Evolutionary conservation across 202 grass and related monocot species (phyloP), one percentile per base, ranked within the genome.

Genomic region (Musa balbisiana): DNA sequence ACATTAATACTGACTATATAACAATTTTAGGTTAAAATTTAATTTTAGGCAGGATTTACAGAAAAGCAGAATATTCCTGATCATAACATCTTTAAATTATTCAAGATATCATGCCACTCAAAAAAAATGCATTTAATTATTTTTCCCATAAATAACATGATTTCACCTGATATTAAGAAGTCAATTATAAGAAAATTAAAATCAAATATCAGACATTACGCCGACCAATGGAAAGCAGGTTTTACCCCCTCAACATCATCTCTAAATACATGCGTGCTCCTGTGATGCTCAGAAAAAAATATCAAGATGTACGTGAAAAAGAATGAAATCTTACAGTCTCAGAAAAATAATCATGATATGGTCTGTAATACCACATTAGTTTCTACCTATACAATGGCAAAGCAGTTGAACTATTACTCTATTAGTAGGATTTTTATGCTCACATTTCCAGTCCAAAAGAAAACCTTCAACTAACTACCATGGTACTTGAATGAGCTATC

Each of bases 161-260:
- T 43, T 43, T 43, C 33, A 43, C 33, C 4, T 43, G 33, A 43
- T 5, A 43, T 43, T 43, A 43, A 43, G 33, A 43, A 43, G 33
- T 43, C 33, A 43, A 43, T 43, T 43, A 43, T 43, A 43, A 6
- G 4, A 43, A 43, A 43, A 43, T 6, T 26, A 73, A 26, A 55
- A 27, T 17, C 20, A 21, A 65, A 29, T 3, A 8, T 25, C 64
- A 20, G 49, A 17, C 3, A 49, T 62, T 2, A 65, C 3, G 69
- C 86, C 82, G 64, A 97, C 87, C 84, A 82, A 62, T 64, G 90
- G 93, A 86, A 97, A 97, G 67, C 89, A 80, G 49, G 93, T 97
- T 89, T 97, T 90, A 73, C 93, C 93, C 3, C 93, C 93, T 93
- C 90, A 74, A 97, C 93, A 65, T 89, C 85, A 82, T 93, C 88